Percentiles rank a stretch among this genome's conserved stretches.
These are phyloP conservation scores for Ziziphus jujuba DNA, from an alignment of 306 rosid species.

Conservation along the genomic window DNA sequence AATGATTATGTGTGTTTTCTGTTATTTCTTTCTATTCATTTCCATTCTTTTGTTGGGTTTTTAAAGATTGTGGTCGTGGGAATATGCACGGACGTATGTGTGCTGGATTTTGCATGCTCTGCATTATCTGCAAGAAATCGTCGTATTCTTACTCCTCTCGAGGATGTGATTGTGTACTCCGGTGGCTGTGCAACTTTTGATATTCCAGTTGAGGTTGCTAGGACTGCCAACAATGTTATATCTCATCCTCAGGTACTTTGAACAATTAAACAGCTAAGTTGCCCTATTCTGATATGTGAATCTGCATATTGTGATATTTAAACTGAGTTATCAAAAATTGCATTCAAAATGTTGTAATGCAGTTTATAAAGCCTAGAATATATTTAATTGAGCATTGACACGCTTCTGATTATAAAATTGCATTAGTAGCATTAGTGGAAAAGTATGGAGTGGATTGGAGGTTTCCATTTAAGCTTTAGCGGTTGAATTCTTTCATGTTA, in stretches of 20 bases:
- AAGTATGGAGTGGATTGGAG: too few species aligned
- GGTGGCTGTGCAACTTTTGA: conserved; percentile 83
- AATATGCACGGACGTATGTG: conserved; percentile 88
- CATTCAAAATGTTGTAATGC: too few species aligned
- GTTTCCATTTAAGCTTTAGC: too few species aligned
- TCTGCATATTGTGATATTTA: not conserved
- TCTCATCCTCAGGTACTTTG: conserved; percentile 86
- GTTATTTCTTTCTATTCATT: conserved; percentile 11
- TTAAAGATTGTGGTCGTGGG: conserved; percentile 77
- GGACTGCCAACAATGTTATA: conserved; percentile 46
- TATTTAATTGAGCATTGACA: too few species aligned
- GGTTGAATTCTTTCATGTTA: too few species aligned
- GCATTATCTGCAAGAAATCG: conserved; percentile 72
- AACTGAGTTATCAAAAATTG: not conserved
- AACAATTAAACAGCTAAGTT: not conserved
- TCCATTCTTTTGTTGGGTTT: conserved; percentile 19
- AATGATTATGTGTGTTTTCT: not conserved
- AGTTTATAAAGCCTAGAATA: too few species aligned
- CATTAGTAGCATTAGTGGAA: too few species aligned
- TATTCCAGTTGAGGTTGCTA: conserved; percentile 67
- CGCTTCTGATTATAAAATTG: too few species aligned
- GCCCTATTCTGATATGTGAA: not conserved
- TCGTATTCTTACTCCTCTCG: conserved; percentile 61
- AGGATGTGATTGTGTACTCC: conserved; percentile 81
- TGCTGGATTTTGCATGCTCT: conserved; percentile 79